phyloP scores from a whole-genome alignment of 805 yeast species.

The Lipomyces kockii region DNA sequence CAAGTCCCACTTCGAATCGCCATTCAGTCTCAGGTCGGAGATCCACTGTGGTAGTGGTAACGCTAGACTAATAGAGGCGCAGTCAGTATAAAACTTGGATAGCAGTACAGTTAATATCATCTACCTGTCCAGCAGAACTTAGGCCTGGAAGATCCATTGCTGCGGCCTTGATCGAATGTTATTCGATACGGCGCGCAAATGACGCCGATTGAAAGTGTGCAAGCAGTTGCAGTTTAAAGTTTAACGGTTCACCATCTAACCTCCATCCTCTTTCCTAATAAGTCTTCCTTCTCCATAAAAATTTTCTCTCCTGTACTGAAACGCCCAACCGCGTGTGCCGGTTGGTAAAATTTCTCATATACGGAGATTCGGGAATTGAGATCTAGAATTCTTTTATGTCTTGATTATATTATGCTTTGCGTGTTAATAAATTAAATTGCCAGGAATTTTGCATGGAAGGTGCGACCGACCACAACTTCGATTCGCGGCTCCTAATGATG shows the following conservation, averaged over 20 bases:
- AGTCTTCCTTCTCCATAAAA: too few species aligned
- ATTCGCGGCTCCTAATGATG: not conserved
- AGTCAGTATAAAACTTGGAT: not conserved
- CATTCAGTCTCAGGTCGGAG: constrained; percentile 59
- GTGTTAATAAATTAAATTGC: not conserved
- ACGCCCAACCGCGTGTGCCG: not conserved
- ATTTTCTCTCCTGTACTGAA: not conserved
- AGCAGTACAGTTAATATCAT: not conserved
- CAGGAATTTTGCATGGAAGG: not conserved
- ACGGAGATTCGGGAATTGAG: too few species aligned
- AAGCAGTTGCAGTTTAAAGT: not conserved
- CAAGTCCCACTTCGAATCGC: constrained; percentile 71
- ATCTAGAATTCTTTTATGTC: not conserved
- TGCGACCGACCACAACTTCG: not conserved
- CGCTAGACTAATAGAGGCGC: constrained; percentile 1
- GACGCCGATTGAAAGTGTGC: not conserved
- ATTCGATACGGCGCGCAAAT: not conserved
- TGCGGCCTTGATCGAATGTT: not conserved
- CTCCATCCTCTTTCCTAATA: too few species aligned
- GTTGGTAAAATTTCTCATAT: not conserved
- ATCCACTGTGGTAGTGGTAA: constrained; percentile 32
- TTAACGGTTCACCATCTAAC: not conserved
- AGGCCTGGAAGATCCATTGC: constrained; percentile 17
- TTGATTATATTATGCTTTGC: not conserved
- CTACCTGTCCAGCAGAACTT: constrained; percentile 4